phyloP scores from a whole-genome alignment of 768 basidiomycete genomes.

The Lyophyllum atratum region DNA sequence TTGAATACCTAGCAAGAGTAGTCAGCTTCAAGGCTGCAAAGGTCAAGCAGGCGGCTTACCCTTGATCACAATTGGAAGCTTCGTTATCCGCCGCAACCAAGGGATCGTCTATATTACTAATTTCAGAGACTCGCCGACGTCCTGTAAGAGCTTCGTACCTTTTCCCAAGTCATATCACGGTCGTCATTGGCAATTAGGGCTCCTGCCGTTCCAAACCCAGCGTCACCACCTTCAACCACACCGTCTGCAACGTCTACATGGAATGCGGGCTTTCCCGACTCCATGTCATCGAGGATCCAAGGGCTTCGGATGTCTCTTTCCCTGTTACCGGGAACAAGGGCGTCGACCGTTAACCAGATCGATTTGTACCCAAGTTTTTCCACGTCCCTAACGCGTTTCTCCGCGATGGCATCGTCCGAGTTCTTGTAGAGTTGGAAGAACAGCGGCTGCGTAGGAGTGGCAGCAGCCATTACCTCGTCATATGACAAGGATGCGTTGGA shows the following conservation, averaged over 20 bases:
- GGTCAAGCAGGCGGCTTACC: conserved; percentile 35
- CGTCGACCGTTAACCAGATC: conserved; percentile 91
- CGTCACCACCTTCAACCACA: conserved; percentile 31
- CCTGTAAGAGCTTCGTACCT: conserved; percentile 32
- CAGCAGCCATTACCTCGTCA: conserved; percentile 59
- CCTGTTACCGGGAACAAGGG: conserved; percentile 79
- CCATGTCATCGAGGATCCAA: conserved; percentile 58
- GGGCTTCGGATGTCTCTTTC: conserved; percentile 71
- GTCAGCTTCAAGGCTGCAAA: neutral
- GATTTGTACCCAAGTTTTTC: conserved; percentile 80
- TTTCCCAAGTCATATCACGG: conserved; percentile 77
- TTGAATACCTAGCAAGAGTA: conserved; percentile 55
- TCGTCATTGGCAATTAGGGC: conserved; percentile 68
- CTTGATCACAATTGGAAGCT: conserved; percentile 74
- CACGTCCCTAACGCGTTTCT: conserved; percentile 69
- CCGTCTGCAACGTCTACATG: conserved; percentile 34
- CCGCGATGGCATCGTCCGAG: conserved; percentile 63
- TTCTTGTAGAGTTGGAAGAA: conserved; percentile 92
- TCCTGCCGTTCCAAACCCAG: conserved; percentile 65
- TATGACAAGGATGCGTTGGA: conserved; percentile 74
- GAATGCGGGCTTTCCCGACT: conserved; percentile 36
- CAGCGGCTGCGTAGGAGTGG: conserved; percentile 56
- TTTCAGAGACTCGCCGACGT: neutral
- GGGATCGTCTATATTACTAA: conserved; percentile 59
- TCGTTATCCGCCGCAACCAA: conserved; percentile 72